Evolutionary conservation across 352 stramenopile species (phyloP).

Genomic region (Globisporangium solare): DNA sequence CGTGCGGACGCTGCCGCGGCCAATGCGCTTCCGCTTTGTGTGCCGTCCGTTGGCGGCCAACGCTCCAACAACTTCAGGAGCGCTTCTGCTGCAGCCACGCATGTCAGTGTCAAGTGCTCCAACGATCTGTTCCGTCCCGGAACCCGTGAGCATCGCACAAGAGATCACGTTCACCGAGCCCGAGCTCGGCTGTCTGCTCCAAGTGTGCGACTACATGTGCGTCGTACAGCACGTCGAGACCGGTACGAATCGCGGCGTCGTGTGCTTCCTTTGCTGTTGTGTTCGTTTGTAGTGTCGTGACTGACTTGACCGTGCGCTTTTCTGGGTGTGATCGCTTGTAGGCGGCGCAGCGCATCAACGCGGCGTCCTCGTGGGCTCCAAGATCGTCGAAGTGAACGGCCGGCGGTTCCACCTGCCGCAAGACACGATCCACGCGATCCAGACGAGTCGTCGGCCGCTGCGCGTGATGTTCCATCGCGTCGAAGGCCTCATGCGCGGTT

Average conservation of each 20-base stretch:
- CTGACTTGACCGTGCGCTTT: too few relatives aligned
- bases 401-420: conserved; percentile 36
- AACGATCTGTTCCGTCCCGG: conserved; percentile 52
- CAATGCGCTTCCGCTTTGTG: conserved; percentile 66
- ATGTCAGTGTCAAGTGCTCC: conserved; percentile 8
- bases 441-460: conserved; percentile 48
- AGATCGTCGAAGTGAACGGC: conserved; percentile 64
- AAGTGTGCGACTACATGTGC: conserved; percentile 45
- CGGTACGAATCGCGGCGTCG: conserved; percentile 19
- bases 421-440: conserved; percentile 49
- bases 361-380: conserved; percentile 63
- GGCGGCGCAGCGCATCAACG: conserved; percentile 46
- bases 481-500: conserved; percentile 73
- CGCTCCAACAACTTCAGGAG: conserved; percentile 13
- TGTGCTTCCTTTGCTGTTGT: not conserved
- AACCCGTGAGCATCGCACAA: conserved; percentile 52
- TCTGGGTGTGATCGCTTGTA: not conserved
- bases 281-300: not conserved
- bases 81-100: not conserved
- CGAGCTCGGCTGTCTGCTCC: conserved; percentile 58
- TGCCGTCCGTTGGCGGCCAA: conserved; percentile 27
- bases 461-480: conserved; percentile 67
- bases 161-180: conserved; percentile 51
- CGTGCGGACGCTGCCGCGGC: conserved; percentile 41
- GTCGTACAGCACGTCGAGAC: conserved; percentile 57